A percentile compares a stretch with the other conserved stretches of the same genome.
Evolutionary conservation across 192 early-diverging fungal genomes (phyloP).

Genomic region (Funneliformis mosseae): DNA sequence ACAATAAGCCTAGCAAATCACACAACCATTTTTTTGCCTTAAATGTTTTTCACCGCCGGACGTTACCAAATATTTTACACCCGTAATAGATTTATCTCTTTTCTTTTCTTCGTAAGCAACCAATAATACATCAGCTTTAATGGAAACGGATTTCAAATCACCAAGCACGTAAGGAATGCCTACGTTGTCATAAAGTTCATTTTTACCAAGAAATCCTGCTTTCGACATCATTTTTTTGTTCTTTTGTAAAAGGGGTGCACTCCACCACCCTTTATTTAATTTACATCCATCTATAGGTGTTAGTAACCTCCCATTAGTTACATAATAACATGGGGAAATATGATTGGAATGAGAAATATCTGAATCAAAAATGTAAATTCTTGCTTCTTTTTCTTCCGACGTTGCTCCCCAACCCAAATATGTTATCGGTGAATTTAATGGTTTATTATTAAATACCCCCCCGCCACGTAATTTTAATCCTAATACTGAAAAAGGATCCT

Average conservation of each 20-base stretch:
- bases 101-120: slow-evolving; percentile 2
- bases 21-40: background rate
- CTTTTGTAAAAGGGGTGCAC: background rate
- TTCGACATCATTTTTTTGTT: background rate
- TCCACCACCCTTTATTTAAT: slow-evolving; percentile 19
- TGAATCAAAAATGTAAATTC: slow-evolving; percentile 23
- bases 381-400: slow-evolving; percentile 13
- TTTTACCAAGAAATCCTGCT: background rate
- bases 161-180: background rate
- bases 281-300: background rate
- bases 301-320: background rate
- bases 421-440: slow-evolving; percentile 9
- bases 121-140: slow-evolving; percentile 4
- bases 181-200: background rate
- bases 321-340: background rate
- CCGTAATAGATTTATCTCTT: background rate
- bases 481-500: background rate
- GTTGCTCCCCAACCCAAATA: slow-evolving; percentile 1
- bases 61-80: slow-evolving; percentile 25
- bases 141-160: background rate
- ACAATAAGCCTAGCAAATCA: background rate
- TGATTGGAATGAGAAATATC: background rate
- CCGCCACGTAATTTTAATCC: slow-evolving; percentile 20
- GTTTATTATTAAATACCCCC: background rate
- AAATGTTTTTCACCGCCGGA: slow-evolving; percentile 1